These are phyloP conservation scores for Fusarium bactridioides DNA, from an alignment of 2,329 filamentous ascomycete genomes.

Conservation along the genomic window DNA sequence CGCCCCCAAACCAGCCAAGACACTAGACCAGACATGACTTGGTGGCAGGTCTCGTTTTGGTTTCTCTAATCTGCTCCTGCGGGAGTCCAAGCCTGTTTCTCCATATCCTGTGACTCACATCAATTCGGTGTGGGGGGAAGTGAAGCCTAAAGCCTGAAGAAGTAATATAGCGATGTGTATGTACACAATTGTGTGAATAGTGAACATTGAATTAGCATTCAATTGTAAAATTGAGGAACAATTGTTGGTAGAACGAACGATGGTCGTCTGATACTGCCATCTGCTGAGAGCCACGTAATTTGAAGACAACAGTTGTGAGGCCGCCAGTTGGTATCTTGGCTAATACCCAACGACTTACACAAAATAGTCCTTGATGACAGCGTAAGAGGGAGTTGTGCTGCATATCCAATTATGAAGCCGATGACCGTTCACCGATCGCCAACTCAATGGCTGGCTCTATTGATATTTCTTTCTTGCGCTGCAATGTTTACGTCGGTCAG, in stretches of 20 bases:
- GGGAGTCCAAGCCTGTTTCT: slow-evolving; percentile 34
- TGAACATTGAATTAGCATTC: neutral
- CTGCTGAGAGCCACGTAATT: neutral
- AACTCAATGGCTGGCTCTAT: neutral
- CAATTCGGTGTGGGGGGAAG: slow-evolving; percentile 29
- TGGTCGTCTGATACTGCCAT: neutral
- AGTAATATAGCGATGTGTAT: neutral
- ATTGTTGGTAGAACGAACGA: neutral
- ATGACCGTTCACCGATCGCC: neutral
- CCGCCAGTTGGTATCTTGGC: slow-evolving; percentile 7
- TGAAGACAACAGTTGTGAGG: slow-evolving; percentile 1
- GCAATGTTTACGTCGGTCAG: neutral
- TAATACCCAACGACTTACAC: neutral
- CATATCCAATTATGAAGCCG: neutral
- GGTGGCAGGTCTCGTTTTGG: slow-evolving; percentile 37
- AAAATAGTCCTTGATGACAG: neutral
- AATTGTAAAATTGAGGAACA: neutral
- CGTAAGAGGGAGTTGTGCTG: neutral
- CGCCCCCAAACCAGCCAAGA: slow-evolving; percentile 24
- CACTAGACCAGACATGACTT: slow-evolving; percentile 30
- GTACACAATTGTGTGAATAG: neutral
- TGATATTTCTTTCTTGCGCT: neutral
- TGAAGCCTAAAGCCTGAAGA: slow-evolving; percentile 10
- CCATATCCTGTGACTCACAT: slow-evolving; percentile 42
- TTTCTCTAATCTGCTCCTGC: slow-evolving; percentile 30